Conservation (phyloP, 192 early-diverging fungal species). For the Radiomyces spectabilis region DNA sequence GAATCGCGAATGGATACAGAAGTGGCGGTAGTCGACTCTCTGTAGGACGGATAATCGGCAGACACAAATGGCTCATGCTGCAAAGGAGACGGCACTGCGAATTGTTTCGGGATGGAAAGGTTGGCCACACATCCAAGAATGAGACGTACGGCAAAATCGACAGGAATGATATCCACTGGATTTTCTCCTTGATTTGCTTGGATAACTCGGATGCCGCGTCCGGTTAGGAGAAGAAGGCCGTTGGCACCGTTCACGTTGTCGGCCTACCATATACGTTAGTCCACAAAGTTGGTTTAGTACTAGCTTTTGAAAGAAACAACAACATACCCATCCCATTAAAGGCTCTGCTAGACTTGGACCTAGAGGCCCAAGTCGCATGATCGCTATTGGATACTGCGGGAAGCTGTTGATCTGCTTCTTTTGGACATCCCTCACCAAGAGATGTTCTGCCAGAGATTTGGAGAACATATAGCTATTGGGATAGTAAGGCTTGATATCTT, state of each 20-base stretch:
- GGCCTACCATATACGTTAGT: no score
- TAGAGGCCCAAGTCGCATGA: conserved; percentile 17
- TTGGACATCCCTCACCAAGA: conserved; percentile 18
- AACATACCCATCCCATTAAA: conserved; percentile 25
- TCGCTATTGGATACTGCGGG: conserved; percentile 20
- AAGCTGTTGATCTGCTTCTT: conserved; percentile 16
- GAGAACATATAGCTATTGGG: conserved; percentile 38
- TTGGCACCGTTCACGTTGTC: conserved; percentile 26
- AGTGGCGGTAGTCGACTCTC: no score
- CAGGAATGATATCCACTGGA: conserved; percentile 25
- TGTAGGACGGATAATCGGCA: no score
- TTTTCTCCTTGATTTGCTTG: conserved; percentile 17
- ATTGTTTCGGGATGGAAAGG: not conserved
- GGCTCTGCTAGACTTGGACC: conserved; percentile 24
- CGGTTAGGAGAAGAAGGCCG: conserved; percentile 21
- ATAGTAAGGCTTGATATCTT: conserved; percentile 12
- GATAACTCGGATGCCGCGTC: conserved; percentile 17
- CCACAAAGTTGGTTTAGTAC: no score
- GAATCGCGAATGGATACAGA: not conserved
- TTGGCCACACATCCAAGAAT: conserved; percentile 20
- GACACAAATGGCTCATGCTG: not conserved
- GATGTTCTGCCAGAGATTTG: conserved; percentile 38
- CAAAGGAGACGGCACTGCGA: not conserved
- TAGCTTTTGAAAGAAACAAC: no score
- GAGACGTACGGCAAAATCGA: conserved; percentile 24